Conservation (phyloP, 441 rosid species). For the Adansonia grandidieri region DNA sequence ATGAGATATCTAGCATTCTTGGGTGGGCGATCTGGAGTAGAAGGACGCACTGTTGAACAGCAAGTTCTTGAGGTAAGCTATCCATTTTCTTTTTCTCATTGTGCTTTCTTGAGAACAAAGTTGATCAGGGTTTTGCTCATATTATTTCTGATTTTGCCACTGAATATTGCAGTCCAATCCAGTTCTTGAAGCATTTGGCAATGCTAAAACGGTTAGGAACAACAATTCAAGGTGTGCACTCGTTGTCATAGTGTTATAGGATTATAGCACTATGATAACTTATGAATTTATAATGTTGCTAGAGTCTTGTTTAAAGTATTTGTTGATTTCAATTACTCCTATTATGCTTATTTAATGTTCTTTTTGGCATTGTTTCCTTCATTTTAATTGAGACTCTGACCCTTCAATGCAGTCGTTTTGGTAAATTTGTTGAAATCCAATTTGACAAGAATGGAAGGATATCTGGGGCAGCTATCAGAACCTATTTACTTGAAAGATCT, state of each 20-base stretch:
- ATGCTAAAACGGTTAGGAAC: constrained; percentile 97
- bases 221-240: constrained; percentile 89
- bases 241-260: constrained; percentile 10
- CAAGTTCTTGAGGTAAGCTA: constrained; percentile 95
- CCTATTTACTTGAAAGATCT: constrained; percentile 98
- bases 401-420: constrained; percentile 87
- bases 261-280: constrained; percentile 3
- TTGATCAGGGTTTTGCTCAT: background rate
- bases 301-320: constrained; percentile 12
- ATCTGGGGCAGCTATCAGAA: constrained; percentile 98
- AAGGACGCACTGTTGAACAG: constrained; percentile 98
- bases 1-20: constrained; percentile 98
- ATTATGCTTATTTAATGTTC: background rate
- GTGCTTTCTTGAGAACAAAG: background rate
- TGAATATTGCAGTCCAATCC: constrained; percentile 85
- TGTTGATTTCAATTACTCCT: background rate
- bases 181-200: constrained; percentile 99
- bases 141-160: background rate
- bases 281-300: constrained; percentile 4
- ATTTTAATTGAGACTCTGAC: constrained; percentile 33
- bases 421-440: constrained; percentile 99
- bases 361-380: constrained; percentile 15
- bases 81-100: background rate
- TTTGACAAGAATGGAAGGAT: constrained; percentile 97
- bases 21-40: constrained; percentile 97